A percentile compares a stretch with the other conserved stretches of the same genome.
These are phyloP conservation scores for Gracilaria domingensis DNA, from an alignment of 23 red algal species.

Conservation along the genomic window DNA sequence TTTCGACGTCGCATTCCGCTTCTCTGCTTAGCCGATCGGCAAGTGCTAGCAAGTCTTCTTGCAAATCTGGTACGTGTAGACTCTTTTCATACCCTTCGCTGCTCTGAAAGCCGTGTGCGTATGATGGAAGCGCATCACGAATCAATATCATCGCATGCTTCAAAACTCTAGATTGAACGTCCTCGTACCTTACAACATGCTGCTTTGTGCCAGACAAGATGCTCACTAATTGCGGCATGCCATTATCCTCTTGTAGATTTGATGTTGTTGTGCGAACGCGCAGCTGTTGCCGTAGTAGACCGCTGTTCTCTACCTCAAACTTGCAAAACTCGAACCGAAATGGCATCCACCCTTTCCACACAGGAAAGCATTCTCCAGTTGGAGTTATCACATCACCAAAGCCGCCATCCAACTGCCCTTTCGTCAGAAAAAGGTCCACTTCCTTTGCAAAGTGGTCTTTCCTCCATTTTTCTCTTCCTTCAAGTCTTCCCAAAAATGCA, in stretches of 20 bases:
- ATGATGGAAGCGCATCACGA: background rate
- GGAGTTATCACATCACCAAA: background rate
- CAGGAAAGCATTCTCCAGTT: slow-evolving; percentile 5
- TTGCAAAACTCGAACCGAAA: slow-evolving; percentile 32
- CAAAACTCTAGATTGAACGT: background rate
- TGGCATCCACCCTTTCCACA: slow-evolving; percentile 59
- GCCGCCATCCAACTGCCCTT: background rate
- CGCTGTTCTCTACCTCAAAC: slow-evolving; percentile 31
- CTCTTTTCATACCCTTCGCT: background rate
- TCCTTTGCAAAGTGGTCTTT: slow-evolving; percentile 8
- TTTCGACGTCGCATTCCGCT: slow-evolving; percentile 2
- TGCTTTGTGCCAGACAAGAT: slow-evolving; percentile 1
- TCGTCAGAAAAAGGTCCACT: background rate
- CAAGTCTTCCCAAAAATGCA: slow-evolving; percentile 46
- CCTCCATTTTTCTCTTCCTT: slow-evolving; percentile 27
- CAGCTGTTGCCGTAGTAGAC: slow-evolving; percentile 4
- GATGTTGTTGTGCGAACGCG: background rate
- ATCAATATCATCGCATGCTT: slow-evolving; percentile 7
- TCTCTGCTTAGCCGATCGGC: slow-evolving; percentile 3
- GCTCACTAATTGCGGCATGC: background rate
- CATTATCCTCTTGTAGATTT: background rate
- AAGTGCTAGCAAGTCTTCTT: background rate
- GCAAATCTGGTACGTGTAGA: background rate
- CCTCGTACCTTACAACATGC: background rate
- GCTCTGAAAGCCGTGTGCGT: background rate